A percentile compares a stretch with the other conserved stretches of the same genome.
phyloP scores from a whole-genome alignment of 768 basidiomycete species.

The Collybiopsis luxurians region DNA sequence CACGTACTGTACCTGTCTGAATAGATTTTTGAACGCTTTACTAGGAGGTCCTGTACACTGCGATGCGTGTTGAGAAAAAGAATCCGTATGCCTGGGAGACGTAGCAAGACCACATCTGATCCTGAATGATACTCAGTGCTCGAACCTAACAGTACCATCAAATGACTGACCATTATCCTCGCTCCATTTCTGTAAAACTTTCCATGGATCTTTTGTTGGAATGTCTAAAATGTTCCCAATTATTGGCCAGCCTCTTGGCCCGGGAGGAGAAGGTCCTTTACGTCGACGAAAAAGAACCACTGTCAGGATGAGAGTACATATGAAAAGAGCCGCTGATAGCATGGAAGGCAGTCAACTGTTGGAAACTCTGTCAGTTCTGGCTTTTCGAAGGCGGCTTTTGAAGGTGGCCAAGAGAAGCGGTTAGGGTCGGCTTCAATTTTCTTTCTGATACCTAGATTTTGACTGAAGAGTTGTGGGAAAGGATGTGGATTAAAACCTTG shows the following conservation, averaged over 20 bases:
- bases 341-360: too few relatives aligned
- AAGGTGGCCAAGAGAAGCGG: too few relatives aligned
- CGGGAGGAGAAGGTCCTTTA: too few relatives aligned
- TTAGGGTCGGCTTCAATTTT: too few relatives aligned
- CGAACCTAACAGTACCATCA: background rate
- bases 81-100: background rate
- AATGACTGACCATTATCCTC: background rate
- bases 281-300: too few relatives aligned
- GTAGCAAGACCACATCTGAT: background rate
- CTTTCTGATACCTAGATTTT: too few relatives aligned
- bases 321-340: too few relatives aligned
- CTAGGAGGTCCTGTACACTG: background rate
- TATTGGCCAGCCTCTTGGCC: background rate
- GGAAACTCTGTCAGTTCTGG: too few relatives aligned
- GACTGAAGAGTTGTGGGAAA: too few relatives aligned
- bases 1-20: background rate
- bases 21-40: background rate
- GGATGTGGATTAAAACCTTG: too few relatives aligned
- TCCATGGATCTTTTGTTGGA: background rate
- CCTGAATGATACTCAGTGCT: background rate
- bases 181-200: background rate
- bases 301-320: too few relatives aligned
- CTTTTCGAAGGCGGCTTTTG: too few relatives aligned
- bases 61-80: background rate
- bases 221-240: background rate